Percentiles rank a stretch among this genome's conserved stretches.
Evolutionary conservation across 2,329 filamentous ascomycete genomes (phyloP).

Genomic region (Kalaharituber pfeilii): DNA sequence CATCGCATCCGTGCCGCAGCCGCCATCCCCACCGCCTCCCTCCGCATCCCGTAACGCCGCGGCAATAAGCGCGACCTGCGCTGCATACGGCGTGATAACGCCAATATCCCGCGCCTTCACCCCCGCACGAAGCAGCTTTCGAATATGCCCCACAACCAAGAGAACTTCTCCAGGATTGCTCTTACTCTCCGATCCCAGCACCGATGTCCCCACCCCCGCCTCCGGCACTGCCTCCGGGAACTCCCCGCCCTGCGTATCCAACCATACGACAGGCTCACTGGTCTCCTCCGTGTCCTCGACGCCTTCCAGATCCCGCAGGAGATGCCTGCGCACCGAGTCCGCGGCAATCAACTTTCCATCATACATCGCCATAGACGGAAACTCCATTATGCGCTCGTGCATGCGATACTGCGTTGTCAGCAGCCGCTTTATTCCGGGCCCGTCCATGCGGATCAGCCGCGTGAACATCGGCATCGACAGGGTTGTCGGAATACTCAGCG

Average conservation of each 20-base stretch:
- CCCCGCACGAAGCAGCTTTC: constrained; percentile 57
- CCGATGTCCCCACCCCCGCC: not conserved
- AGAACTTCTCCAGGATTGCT: constrained; percentile 24
- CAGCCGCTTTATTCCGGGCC: constrained; percentile 74
- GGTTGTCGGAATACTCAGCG: constrained; percentile 30
- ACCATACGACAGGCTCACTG: constrained; percentile 72
- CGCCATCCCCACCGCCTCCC: not conserved
- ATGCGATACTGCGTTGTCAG: constrained; percentile 95
- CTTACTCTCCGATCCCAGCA: constrained; percentile 9
- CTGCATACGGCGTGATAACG: constrained; percentile 91
- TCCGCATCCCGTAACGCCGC: constrained; percentile 28
- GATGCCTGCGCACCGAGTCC: constrained; percentile 53
- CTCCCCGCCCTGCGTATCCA: constrained; percentile 88
- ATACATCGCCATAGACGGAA: constrained; percentile 79
- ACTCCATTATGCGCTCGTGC: constrained; percentile 90
- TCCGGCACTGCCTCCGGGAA: constrained; percentile 47
- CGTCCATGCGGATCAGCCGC: constrained; percentile 64
- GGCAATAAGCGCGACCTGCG: constrained; percentile 64
- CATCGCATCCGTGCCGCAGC: not conserved
- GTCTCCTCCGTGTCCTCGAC: constrained; percentile 74
- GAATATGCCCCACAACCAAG: constrained; percentile 62
- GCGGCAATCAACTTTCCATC: constrained; percentile 65
- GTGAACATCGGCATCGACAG: constrained; percentile 91
- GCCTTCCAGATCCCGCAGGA: constrained; percentile 57
- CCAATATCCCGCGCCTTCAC: constrained; percentile 73